A percentile compares a stretch with the other conserved stretches of the same genome.
Conservation (phyloP, 2,329 filamentous ascomycete species). For the Pseudogymnoascus sp. region DNA sequence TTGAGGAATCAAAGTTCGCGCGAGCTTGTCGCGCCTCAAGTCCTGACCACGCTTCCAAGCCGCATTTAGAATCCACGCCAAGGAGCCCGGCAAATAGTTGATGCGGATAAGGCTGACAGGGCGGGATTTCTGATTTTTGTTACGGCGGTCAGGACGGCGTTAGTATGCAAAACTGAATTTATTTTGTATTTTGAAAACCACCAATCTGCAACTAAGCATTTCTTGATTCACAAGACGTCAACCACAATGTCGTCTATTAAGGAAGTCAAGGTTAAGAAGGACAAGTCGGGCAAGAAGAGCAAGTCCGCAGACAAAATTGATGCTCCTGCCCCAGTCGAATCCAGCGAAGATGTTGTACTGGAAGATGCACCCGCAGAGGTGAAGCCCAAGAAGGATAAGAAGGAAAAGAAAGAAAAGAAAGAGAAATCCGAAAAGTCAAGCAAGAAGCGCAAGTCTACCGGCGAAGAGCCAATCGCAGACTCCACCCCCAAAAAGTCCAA, state of each 20-base stretch:
- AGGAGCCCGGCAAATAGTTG: neutral
- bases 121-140: neutral
- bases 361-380: neutral
- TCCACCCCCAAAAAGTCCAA: neutral
- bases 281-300: constrained; percentile 19
- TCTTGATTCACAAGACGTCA: neutral
- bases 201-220: neutral
- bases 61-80: neutral
- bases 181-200: neutral
- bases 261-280: constrained; percentile 12
- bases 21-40: neutral
- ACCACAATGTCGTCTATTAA: constrained; percentile 2
- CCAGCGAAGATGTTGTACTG: neutral
- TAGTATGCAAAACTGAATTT: constrained; percentile 3
- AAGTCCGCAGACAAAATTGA: constrained; percentile 18
- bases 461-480: constrained; percentile 13
- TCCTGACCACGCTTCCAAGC: neutral
- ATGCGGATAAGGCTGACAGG: constrained; percentile 3
- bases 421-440: constrained; percentile 15
- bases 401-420: constrained; percentile 25
- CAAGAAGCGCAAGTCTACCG: constrained; percentile 42
- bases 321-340: neutral
- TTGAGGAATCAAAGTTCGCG: neutral
- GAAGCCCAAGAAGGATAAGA: constrained; percentile 14
- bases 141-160: neutral